A percentile compares a stretch with the other conserved stretches of the same genome.
These are phyloP conservation scores for Beauveria scarabaeidicola DNA, from an alignment of 2,329 filamentous ascomycete species.

Conservation along the genomic window DNA sequence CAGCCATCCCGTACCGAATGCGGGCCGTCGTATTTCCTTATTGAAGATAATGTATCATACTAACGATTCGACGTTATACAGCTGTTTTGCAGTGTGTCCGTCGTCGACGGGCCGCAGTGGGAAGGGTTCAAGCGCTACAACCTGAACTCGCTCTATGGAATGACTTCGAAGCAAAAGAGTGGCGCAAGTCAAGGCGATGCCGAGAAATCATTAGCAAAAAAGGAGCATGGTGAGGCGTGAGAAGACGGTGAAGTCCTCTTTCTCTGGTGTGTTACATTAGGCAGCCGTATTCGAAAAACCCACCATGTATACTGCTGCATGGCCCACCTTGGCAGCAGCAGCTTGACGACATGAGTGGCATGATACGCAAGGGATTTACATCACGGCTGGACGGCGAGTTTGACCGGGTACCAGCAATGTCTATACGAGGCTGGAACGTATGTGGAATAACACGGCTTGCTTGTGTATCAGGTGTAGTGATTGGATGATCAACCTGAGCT, in stretches of 20 bases:
- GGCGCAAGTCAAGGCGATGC: neutral
- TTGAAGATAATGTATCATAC: neutral
- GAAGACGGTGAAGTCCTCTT: neutral
- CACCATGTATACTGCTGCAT: neutral
- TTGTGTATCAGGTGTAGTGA: no score
- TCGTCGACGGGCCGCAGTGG: constrained; percentile 62
- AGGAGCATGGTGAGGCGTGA: neutral
- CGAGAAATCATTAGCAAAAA: neutral
- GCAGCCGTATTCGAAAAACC: neutral
- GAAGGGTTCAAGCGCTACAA: constrained; percentile 70
- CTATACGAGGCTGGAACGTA: neutral
- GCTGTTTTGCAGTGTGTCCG: constrained; percentile 71
- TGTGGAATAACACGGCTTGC: no score
- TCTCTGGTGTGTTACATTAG: neutral
- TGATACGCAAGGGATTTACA: neutral
- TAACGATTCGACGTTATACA: constrained; percentile 24
- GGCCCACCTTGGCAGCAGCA: neutral
- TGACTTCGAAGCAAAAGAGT: constrained; percentile 14
- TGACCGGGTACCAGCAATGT: neutral
- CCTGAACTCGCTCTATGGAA: constrained; percentile 60
- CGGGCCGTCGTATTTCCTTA: no score
- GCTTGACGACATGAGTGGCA: neutral
- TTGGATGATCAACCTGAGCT: no score
- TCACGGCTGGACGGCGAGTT: neutral
- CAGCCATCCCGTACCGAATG: neutral